Evolutionary conservation across 345 rosid species (phyloP), one percentile per base, ranked within the genome.

Genomic region (Brassica incana): DNA sequence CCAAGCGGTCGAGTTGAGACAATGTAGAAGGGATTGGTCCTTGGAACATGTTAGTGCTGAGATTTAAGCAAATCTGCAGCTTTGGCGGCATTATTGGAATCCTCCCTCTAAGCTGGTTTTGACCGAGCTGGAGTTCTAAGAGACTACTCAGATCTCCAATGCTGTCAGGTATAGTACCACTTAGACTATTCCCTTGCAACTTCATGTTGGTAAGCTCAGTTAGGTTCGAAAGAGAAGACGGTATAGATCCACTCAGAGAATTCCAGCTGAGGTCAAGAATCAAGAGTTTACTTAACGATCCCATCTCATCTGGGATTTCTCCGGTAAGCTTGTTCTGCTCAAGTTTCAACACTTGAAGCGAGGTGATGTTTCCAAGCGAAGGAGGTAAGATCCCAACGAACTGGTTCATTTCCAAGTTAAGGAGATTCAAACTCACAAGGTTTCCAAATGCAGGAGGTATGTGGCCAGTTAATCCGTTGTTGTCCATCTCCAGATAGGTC

Each of bases 51-150:
- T 95, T 95, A 84, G 69, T 29, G 83, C 97, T 91, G 77, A 95
- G 92, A 81, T 91, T 91, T 83, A 95, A 80, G 30, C 87, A 78
- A 80, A 92, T 92, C 83, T 81, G 92, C 91, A 92, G 76, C 12
- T 35, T 84, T 8, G 0, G 0, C 33, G 97, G 97, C 95, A 92
- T 85, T 10, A 0, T 1, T 0, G 97, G 97, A 60, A 94, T 86
- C 11, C 2, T 8, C 18, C 97, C 97, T 5, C 72, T 29, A 4
- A 91, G 85, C 58, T 14, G 78, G 83, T 95, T 95, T 43, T 82
- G 69, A 60, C 94, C 97, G 0, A 92, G 96, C 80, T 89, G 91
- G 38, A 92, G 92, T 69, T 91, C 92, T 16, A 94, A n/a, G 67
- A 95, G 75, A 75, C 14, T 2, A 18, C 0, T n/a, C 81, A 92